Percentiles rank a stretch among this genome's conserved stretches.
Conservation (phyloP, 495 filamentous ascomycete genomes). For the Usnea hakonensis region DNA sequence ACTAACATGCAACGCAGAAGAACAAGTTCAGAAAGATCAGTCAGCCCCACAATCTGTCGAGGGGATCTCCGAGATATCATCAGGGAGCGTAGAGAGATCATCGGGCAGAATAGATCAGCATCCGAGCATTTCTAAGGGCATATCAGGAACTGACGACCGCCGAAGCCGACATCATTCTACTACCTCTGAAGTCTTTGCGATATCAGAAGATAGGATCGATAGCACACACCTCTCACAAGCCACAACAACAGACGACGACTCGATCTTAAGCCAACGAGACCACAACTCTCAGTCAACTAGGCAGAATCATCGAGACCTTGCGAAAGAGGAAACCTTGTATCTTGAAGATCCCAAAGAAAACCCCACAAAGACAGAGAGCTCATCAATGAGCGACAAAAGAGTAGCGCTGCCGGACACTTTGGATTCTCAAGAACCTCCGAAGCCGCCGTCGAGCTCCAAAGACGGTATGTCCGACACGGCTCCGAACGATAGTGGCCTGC, state of each 20-base stretch:
- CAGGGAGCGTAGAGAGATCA: not conserved
- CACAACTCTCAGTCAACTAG: slow-evolving; percentile 12
- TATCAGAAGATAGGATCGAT: slow-evolving; percentile 6
- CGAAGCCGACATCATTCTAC: not conserved
- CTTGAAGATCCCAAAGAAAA: not conserved
- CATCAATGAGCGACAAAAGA: not conserved
- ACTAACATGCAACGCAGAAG: not conserved
- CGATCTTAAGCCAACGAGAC: slow-evolving; percentile 10
- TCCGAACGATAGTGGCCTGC: not conserved
- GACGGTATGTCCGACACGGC: slow-evolving; percentile 11
- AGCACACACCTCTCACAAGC: slow-evolving; percentile 15
- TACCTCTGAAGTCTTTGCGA: not conserved
- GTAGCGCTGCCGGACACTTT: slow-evolving; percentile 1
- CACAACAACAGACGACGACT: slow-evolving; percentile 21
- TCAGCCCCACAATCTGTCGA: not conserved
- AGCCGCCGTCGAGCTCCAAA: slow-evolving; percentile 4
- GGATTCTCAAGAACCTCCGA: slow-evolving; percentile 13
- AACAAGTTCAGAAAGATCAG: not conserved
- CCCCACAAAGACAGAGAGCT: not conserved
- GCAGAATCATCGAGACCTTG: not conserved
- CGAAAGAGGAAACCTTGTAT: not conserved
- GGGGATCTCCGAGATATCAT: not conserved
- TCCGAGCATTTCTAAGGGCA: not conserved
- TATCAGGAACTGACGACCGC: not conserved
- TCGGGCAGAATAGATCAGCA: not conserved